A percentile compares a stretch with the other conserved stretches of the same genome.
Conservation (phyloP, 2,329 filamentous ascomycete species). For the Monilinia fructicola region DNA sequence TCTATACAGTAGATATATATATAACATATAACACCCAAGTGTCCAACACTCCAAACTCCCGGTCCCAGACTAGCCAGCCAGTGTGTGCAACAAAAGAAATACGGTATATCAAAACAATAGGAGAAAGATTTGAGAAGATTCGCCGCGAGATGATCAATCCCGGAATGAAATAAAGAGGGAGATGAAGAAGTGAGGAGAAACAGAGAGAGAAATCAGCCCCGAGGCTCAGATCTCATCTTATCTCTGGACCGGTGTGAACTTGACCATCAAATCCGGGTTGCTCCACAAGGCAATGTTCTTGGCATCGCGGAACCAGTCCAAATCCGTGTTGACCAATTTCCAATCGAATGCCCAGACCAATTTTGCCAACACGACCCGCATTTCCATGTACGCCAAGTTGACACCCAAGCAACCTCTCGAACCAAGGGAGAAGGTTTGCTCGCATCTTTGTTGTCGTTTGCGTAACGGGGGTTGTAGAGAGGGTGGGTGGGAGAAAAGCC, state of each 20-base stretch:
- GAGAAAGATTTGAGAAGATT: no score
- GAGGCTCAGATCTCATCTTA: background rate
- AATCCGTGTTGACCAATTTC: slow-evolving; percentile 9
- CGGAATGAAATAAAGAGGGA: background rate
- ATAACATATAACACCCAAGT: no score
- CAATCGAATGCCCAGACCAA: slow-evolving; percentile 20
- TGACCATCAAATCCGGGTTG: slow-evolving; percentile 12
- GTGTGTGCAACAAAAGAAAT: no score
- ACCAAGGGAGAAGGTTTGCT: slow-evolving; percentile 8
- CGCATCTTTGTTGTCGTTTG: slow-evolving; percentile 19
- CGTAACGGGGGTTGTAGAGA: slow-evolving; percentile 7
- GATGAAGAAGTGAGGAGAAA: no score
- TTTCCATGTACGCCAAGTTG: slow-evolving; percentile 22
- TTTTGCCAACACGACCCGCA: slow-evolving; percentile 17
- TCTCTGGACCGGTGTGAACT: background rate
- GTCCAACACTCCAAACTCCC: no score
- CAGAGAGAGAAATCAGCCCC: no score
- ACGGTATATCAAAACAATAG: no score
- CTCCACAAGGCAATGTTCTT: slow-evolving; percentile 16
- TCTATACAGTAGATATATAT: no score
- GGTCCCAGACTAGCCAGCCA: no score
- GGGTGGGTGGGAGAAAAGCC: slow-evolving; percentile 10
- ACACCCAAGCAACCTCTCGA: slow-evolving; percentile 12
- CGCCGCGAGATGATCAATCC: background rate
- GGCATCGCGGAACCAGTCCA: slow-evolving; percentile 15